phyloP scores from a whole-genome alignment of 208 protist species.

The Angomonas ambiguus region DNA sequence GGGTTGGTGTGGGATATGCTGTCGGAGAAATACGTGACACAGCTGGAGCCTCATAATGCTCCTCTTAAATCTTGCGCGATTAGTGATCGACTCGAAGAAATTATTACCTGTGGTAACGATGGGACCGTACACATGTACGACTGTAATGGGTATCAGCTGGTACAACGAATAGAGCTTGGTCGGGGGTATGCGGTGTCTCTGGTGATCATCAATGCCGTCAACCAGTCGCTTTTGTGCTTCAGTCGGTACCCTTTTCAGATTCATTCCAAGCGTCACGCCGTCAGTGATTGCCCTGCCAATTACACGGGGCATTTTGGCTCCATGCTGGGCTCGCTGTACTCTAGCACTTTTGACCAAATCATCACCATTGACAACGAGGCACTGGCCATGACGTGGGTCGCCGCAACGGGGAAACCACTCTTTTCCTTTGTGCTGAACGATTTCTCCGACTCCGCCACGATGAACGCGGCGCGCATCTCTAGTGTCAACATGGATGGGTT shows the following conservation, averaged over 20 bases:
- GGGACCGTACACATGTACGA: conserved; percentile 67
- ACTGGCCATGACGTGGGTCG: conserved; percentile 74
- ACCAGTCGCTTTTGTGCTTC: conserved; percentile 43
- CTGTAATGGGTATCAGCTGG: conserved; percentile 46
- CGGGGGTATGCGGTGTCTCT: conserved; percentile 15
- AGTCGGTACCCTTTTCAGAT: conserved; percentile 47
- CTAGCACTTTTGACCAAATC: conserved; percentile 55
- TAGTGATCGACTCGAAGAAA: conserved; percentile 28
- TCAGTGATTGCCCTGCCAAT: conserved; percentile 36
- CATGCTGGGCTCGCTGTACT: conserved; percentile 60
- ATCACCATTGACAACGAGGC: conserved; percentile 69
- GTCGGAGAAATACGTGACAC: conserved; percentile 47
- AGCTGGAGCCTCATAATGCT: conserved; percentile 59
- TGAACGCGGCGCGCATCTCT: conserved; percentile 45
- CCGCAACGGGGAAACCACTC: conserved; percentile 38
- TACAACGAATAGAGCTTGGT: conserved; percentile 48
- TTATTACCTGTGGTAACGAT: conserved; percentile 61
- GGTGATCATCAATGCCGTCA: conserved; percentile 29
- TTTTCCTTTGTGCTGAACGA: conserved; percentile 76
- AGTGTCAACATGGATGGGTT: conserved; percentile 45
- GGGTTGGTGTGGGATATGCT: conserved; percentile 80
- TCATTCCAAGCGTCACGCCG: conserved; percentile 48
- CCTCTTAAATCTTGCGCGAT: conserved; percentile 60
- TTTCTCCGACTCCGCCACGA: conserved; percentile 64
- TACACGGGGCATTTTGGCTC: conserved; percentile 58